Evolutionary conservation across 306 rosid species (phyloP).

Genomic region (Sophora flavescens): DNA sequence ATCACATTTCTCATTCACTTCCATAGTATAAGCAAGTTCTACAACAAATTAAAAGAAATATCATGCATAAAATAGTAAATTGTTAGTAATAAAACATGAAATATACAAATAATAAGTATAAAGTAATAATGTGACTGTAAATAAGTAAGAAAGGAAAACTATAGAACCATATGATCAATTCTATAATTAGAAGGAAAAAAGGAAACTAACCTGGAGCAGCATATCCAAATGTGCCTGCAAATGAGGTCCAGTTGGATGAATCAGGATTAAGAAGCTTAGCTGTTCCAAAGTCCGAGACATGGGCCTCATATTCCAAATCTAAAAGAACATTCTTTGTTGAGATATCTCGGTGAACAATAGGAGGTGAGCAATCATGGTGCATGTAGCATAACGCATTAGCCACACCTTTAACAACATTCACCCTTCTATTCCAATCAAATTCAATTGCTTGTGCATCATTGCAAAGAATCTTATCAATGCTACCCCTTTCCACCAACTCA

Average conservation of each 20-base stretch:
- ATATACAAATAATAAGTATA: background rate
- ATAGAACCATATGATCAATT: background rate
- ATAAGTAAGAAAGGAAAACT: background rate
- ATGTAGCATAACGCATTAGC: slow-evolving; percentile 42
- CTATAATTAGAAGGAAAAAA: background rate
- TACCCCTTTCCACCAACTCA: slow-evolving; percentile 37
- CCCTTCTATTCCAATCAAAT: slow-evolving; percentile 37
- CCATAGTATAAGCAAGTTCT: no score
- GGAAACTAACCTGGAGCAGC: slow-evolving; percentile 42
- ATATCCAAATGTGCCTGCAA: slow-evolving; percentile 41
- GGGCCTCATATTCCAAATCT: slow-evolving; percentile 33
- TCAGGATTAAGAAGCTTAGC: slow-evolving; percentile 28
- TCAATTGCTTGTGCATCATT: slow-evolving; percentile 4
- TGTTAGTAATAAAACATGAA: background rate
- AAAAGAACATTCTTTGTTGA: slow-evolving; percentile 40
- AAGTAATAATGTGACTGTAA: background rate
- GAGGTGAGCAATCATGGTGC: slow-evolving; percentile 43
- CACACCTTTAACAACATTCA: slow-evolving; percentile 27
- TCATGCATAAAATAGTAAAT: background rate
- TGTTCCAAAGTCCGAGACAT: slow-evolving; percentile 40
- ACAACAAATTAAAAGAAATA: background rate
- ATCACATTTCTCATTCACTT: no score
- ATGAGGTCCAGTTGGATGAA: slow-evolving; percentile 36
- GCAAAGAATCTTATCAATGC: slow-evolving; percentile 17
- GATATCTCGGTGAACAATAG: slow-evolving; percentile 36